Percentiles rank a stretch among this genome's conserved stretches.
These are phyloP conservation scores for Apostasia ramifera DNA, from an alignment of 106 monocot genomes.

Conservation along the genomic window DNA sequence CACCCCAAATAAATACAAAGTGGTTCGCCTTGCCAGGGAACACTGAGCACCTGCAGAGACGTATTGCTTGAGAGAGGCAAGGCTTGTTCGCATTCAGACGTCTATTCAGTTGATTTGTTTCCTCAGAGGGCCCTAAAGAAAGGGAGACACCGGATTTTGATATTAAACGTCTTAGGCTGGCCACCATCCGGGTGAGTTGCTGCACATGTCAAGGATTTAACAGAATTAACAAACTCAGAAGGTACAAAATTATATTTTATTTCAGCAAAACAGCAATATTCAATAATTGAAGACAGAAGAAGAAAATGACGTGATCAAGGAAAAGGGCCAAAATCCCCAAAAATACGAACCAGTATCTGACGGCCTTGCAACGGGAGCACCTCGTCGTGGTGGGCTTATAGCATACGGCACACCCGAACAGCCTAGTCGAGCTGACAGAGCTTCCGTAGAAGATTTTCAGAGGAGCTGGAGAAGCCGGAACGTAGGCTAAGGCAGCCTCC, in stretches of 20 bases:
- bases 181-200: not conserved
- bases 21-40: too few relatives aligned
- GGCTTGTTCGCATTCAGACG: too few relatives aligned
- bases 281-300: not conserved
- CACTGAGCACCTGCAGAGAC: too few relatives aligned
- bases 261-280: too few relatives aligned
- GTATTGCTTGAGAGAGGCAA: too few relatives aligned
- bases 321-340: not conserved
- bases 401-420: conserved; percentile 27
- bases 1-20: too few relatives aligned
- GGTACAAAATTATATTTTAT: not conserved
- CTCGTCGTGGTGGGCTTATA: conserved; percentile 27
- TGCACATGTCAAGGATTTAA: not conserved
- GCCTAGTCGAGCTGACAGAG: not conserved
- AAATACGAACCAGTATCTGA: conserved; percentile 31
- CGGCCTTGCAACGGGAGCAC: conserved; percentile 36
- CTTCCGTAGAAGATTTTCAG: not conserved
- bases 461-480: not conserved
- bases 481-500: conserved; percentile 10
- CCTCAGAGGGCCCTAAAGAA: not conserved
- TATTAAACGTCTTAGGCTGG: not conserved
- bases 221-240: not conserved
- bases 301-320: not conserved
- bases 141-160: not conserved
- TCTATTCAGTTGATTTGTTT: too few relatives aligned